These are phyloP conservation scores for Saturnispora galanensis DNA, from an alignment of 805 yeast species.

Conservation along the genomic window DNA sequence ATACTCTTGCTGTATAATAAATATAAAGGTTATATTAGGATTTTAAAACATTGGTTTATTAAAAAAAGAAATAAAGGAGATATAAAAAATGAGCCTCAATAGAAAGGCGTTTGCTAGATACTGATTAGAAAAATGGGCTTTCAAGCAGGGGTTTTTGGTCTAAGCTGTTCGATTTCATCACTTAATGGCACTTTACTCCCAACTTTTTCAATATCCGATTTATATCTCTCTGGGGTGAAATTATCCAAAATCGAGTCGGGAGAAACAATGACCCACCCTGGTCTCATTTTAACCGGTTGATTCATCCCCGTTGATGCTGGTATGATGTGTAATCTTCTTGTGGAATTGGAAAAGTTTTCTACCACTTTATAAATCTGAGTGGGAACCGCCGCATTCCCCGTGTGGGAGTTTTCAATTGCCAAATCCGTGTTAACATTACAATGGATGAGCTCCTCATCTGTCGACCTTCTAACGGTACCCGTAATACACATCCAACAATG, in stretches of 20 bases:
- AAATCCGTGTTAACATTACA: constrained; percentile 90
- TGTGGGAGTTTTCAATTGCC: constrained; percentile 47
- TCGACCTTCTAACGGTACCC: constrained; percentile 82
- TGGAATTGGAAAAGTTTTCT: constrained; percentile 80
- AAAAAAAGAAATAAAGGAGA: neutral
- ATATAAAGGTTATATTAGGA: no score
- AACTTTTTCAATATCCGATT: constrained; percentile 31
- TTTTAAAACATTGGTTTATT: no score
- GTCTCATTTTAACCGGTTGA: constrained; percentile 54
- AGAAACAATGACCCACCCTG: constrained; percentile 86
- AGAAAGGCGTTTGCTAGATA: no score
- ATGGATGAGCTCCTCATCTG: constrained; percentile 76
- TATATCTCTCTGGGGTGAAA: constrained; percentile 42
- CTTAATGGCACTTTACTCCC: constrained; percentile 57
- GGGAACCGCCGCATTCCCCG: constrained; percentile 49
- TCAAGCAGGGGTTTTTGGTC: constrained; percentile 71
- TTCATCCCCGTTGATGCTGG: constrained; percentile 63
- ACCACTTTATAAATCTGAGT: constrained; percentile 69
- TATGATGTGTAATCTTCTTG: constrained; percentile 73
- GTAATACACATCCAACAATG: constrained; percentile 98
- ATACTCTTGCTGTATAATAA: no score
- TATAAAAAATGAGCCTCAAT: no score
- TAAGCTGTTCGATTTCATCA: constrained; percentile 63
- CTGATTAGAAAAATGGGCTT: neutral
- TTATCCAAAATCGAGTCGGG: constrained; percentile 76